Percentiles rank a stretch among this genome's conserved stretches.
Conservation (phyloP, 1,139 yeast genomes). For the Yamadazyma songkhlaensis region DNA sequence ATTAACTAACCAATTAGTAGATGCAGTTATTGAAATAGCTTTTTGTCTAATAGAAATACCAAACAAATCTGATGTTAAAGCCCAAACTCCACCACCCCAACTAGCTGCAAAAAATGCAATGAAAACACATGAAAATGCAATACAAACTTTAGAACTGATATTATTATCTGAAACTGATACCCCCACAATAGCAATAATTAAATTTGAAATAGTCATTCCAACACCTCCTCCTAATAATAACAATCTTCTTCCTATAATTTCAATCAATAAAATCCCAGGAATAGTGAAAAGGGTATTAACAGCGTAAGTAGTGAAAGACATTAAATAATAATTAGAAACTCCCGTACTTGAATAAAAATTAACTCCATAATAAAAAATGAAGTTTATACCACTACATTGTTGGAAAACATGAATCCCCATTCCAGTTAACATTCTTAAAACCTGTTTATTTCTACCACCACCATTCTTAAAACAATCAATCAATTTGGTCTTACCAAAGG, state of each 20-base stretch:
- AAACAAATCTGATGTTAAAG: constrained; percentile 69
- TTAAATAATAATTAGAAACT: constrained; percentile 54
- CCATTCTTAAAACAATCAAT: constrained; percentile 66
- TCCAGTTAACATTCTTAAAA: constrained; percentile 64
- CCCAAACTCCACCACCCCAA: constrained; percentile 85
- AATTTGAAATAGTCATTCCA: constrained; percentile 61
- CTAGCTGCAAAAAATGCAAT: constrained; percentile 73
- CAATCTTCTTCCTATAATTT: constrained; percentile 63
- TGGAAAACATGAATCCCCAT: constrained; percentile 68
- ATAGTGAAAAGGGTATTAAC: constrained; percentile 69
- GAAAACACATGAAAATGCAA: constrained; percentile 68
- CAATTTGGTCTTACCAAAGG: constrained; percentile 55
- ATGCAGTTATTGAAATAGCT: constrained; percentile 69
- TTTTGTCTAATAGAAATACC: constrained; percentile 72
- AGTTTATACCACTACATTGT: constrained; percentile 76
- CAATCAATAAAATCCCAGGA: constrained; percentile 70
- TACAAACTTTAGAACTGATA: constrained; percentile 30
- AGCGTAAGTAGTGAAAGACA: constrained; percentile 68
- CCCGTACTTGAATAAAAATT: constrained; percentile 68
- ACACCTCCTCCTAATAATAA: constrained; percentile 60
- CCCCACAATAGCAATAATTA: constrained; percentile 67
- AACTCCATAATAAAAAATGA: constrained; percentile 76
- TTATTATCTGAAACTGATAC: constrained; percentile 44
- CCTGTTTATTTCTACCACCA: constrained; percentile 64
- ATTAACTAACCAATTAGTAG: constrained; percentile 80